These are phyloP conservation scores for Malassezia equina DNA, from an alignment of 1,284 basidiomycete species.

Conservation along the genomic window DNA sequence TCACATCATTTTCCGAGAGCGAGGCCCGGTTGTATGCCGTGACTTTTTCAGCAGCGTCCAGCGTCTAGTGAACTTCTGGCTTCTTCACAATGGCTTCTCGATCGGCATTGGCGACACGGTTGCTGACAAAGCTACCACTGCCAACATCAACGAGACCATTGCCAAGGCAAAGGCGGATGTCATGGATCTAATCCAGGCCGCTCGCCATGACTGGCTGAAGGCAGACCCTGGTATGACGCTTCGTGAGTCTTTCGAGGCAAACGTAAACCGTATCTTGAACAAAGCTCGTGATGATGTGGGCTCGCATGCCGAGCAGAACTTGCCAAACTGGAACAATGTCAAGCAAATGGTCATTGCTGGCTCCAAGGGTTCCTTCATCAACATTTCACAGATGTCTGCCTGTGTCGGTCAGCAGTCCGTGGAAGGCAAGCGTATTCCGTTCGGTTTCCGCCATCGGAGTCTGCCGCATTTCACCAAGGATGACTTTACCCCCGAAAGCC, in stretches of 20 bases:
- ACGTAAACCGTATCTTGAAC: conserved; percentile 83
- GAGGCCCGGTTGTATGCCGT: conserved; percentile 84
- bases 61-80: conserved; percentile 93
- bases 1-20: conserved; percentile 94
- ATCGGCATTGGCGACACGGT: conserved; percentile 99
- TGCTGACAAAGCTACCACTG: conserved; percentile 75
- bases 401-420: conserved; percentile 98
- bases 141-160: conserved; percentile 72
- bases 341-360: conserved; percentile 99
- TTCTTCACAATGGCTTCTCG: conserved; percentile 96
- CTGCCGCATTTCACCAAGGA: conserved; percentile 97
- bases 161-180: conserved; percentile 60
- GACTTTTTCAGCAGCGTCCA: conserved; percentile 88
- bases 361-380: conserved; percentile 85
- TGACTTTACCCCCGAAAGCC: conserved; percentile 95
- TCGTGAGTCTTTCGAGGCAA: conserved; percentile 91
- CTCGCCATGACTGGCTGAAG: conserved; percentile 42
- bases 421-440: conserved; percentile 94
- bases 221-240: conserved; percentile 82
- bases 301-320: conserved; percentile 82
- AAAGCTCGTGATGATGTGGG: conserved; percentile 90
- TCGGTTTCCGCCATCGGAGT: conserved; percentile 92
- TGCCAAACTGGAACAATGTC: conserved; percentile 98
- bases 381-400: conserved; percentile 99
- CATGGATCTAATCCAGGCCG: conserved; percentile 40